Conservation (phyloP, 2,329 filamentous ascomycete genomes). For the Hypoxylon sp. region DNA sequence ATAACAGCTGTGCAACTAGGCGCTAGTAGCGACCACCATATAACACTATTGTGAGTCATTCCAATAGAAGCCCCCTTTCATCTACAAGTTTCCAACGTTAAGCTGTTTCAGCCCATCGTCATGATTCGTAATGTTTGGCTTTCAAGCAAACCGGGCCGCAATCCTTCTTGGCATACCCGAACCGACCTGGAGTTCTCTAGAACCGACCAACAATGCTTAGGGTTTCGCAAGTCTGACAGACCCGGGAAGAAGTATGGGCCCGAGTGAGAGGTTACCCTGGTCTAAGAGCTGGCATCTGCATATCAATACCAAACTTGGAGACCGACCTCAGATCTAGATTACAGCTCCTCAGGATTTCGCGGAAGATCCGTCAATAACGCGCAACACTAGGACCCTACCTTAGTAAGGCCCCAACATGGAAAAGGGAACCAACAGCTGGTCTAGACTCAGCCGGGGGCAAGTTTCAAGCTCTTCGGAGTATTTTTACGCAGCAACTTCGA, state of each 20-base stretch:
- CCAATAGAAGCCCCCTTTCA: not conserved
- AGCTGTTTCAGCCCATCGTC: not conserved
- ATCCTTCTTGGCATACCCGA: not conserved
- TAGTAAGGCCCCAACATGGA: not conserved
- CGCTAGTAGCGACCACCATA: not conserved
- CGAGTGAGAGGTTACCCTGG: not conserved
- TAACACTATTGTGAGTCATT: not conserved
- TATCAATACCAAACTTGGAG: conserved; percentile 14
- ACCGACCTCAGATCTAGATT: conserved; percentile 11
- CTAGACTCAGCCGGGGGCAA: not conserved
- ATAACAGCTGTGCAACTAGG: not conserved
- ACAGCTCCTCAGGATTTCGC: conserved; percentile 7
- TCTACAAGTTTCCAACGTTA: not conserved
- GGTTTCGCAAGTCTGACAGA: conserved; percentile 6
- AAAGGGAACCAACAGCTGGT: not conserved
- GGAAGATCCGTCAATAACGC: not conserved
- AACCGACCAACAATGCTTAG: not conserved
- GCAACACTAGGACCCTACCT: not conserved
- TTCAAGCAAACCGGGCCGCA: not conserved
- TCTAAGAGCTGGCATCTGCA: not conserved
- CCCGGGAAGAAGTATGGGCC: not conserved
- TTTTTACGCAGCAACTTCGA: not conserved
- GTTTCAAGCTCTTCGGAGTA: not conserved
- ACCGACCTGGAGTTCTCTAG: not conserved
- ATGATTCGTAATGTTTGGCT: not conserved